Base-by-base conservation (phyloP, 306 rosid genomes). In the Pterocarpus macrocarpus region DNA sequence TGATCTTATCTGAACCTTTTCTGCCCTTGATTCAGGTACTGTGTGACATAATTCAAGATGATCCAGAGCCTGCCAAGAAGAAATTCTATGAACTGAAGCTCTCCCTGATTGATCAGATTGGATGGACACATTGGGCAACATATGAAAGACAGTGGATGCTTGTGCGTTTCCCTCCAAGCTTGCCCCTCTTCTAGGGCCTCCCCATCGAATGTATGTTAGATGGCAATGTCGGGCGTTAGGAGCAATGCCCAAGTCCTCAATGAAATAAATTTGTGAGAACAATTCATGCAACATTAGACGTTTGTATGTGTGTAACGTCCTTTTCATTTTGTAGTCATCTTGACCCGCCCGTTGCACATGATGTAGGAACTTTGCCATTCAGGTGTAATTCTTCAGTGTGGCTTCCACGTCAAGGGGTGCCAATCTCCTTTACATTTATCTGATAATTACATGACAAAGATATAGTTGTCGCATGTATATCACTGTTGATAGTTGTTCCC, bases 121-220 rank as follows among this genome's bases (percentile, higher is more conserved):
- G 94, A 22, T 95, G 99, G 99, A 71, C 80, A 67, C 92, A 95
- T 85, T 77, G 89, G 86, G 92, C 86, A 57, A 71, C 85, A 62
- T 90, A 91, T 45, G 99, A 93, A 86, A 87, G 84, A 69, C 89
- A 91, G 70, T 95, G 99, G 99, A 89, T 93, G 95, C 86, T 89
- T 41, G 96, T 93, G 57, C 97, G 97, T 69, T 95, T 95, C 79
- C 99, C 99, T 33, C 76, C 91, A 53, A 82, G 81, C 87, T 79
- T 93, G 77, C 97, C 99, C 67, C 91, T 86, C 59, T 95, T 95
- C 64, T 95, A 86, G 76, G 67, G 65, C 35, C 76, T 61, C 58
- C 68, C 52, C 22, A 65, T 8, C 12, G 17, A 43, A 22, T 34
- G 4, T 33, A 36, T 55, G 49, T 63, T 81, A 66, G 69, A 53